Evolutionary conservation across 2,329 filamentous ascomycete species (phyloP).

Genomic region (Ophiostoma populinum): DNA sequence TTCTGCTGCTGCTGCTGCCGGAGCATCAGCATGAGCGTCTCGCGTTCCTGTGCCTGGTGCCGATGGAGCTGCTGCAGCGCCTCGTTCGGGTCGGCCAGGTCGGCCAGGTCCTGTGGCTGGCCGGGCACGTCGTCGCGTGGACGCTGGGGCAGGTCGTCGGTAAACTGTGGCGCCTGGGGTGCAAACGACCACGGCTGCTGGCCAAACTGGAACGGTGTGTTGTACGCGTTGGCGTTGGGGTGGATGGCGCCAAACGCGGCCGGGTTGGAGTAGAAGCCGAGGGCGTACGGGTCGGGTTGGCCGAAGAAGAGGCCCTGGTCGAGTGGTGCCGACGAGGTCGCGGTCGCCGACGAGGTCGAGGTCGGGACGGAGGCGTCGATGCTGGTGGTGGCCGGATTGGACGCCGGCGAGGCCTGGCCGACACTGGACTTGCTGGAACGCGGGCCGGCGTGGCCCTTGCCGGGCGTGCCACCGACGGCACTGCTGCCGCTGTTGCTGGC

Average conservation of each 20-base stretch:
- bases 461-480: not conserved
- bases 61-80: conserved; percentile 19
- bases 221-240: conserved; percentile 17
- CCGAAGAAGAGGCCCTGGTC: conserved; percentile 4
- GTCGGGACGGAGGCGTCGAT: conserved; percentile 10
- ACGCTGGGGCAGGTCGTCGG: conserved; percentile 20
- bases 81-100: conserved; percentile 11
- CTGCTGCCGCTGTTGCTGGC: conserved; percentile 5
- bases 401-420: not conserved
- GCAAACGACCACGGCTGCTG: conserved; percentile 18
- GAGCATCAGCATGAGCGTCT: too few species aligned
- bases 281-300: conserved; percentile 20
- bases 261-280: conserved; percentile 29
- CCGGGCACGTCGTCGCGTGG: conserved; percentile 14
- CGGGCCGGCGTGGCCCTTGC: not conserved
- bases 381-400: not conserved
- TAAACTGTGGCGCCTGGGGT: conserved; percentile 12
- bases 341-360: not conserved
- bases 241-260: conserved; percentile 21
- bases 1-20: conserved; percentile 10
- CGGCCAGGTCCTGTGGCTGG: not conserved
- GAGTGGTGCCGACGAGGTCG: conserved; percentile 1
- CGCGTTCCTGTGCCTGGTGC: conserved; percentile 8
- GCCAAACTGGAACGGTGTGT: conserved; percentile 10
- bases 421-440: conserved; percentile 2